Evolutionary conservation across 495 filamentous ascomycete genomes (phyloP).

Genomic region (Xylaria flabelliformis): DNA sequence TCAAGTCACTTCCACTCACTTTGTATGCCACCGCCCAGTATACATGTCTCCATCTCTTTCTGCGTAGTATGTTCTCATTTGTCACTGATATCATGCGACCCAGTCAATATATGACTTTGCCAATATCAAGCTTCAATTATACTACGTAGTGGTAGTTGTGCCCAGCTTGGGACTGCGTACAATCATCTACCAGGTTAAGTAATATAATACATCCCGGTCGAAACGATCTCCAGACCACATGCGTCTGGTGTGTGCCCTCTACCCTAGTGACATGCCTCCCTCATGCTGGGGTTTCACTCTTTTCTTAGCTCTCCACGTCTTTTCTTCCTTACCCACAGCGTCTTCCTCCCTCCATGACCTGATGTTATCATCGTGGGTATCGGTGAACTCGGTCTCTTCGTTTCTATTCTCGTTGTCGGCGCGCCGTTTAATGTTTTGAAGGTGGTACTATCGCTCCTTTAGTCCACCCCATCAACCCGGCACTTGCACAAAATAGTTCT

Average conservation of each 20-base stretch:
- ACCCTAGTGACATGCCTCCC: constrained; percentile 12
- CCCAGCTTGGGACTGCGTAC: neutral
- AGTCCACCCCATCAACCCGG: constrained; percentile 26
- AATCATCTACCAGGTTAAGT: neutral
- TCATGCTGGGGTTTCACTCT: constrained; percentile 28
- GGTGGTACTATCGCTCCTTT: constrained; percentile 31
- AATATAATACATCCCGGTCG: constrained; percentile 32
- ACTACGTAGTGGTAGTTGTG: neutral
- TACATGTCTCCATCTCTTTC: neutral
- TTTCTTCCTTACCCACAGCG: neutral
- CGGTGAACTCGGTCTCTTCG: constrained; percentile 21
- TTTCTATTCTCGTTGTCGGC: constrained; percentile 17
- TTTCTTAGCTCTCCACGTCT: constrained; percentile 8
- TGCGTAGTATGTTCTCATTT: neutral
- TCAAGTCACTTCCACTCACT: constrained; percentile 2
- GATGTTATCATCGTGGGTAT: constrained; percentile 11
- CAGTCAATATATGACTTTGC: neutral
- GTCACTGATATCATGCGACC: constrained; percentile 16
- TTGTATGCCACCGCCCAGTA: neutral
- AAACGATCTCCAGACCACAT: constrained; percentile 39
- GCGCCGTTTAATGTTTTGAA: constrained; percentile 33
- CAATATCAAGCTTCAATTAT: too few species aligned
- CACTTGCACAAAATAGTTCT: constrained; percentile 31
- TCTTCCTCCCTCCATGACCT: constrained; percentile 12
- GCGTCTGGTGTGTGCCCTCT: constrained; percentile 3